These are phyloP conservation scores for Echinochloa phyllopogon DNA, from an alignment of 176 grass and related monocot genomes.

Conservation along the genomic window DNA sequence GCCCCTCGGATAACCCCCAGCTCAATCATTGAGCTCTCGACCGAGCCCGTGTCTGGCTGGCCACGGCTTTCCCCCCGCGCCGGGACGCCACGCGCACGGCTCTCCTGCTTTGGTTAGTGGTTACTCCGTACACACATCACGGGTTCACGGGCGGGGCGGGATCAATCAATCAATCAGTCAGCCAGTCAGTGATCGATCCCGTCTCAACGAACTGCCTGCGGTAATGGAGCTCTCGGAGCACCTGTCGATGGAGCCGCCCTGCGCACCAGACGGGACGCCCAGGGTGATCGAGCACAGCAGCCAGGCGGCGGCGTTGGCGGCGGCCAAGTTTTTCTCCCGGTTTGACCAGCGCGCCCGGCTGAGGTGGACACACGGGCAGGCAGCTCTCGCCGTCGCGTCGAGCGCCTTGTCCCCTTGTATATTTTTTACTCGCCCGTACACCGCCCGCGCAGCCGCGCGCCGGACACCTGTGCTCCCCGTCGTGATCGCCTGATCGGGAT, in stretches of 20 bases:
- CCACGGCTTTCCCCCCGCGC: background rate
- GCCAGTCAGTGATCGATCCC: background rate
- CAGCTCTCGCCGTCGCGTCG: slow-evolving; percentile 8
- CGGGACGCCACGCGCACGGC: background rate
- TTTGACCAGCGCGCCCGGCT: slow-evolving; percentile 9
- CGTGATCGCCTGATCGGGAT: background rate
- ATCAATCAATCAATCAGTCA: background rate
- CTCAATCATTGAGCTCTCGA: slow-evolving; percentile 19
- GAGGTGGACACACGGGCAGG: slow-evolving; percentile 15
- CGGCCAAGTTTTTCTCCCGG: background rate
- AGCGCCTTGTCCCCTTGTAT: background rate
- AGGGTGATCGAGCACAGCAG: too few species aligned
- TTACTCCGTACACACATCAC: background rate
- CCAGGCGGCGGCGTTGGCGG: background rate
- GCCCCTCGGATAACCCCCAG: background rate
- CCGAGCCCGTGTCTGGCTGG: background rate
- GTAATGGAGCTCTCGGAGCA: background rate
- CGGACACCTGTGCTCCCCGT: slow-evolving; percentile 30
- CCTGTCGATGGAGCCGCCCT: background rate
- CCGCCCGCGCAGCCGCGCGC: background rate
- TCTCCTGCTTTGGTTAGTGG: background rate
- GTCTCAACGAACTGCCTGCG: slow-evolving; percentile 1
- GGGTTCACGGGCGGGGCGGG: background rate
- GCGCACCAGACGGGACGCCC: too few species aligned
- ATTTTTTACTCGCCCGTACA: background rate